Evolutionary conservation across 2,329 filamentous ascomycete genomes (phyloP).

Genomic region (Fusarium domesticum): DNA sequence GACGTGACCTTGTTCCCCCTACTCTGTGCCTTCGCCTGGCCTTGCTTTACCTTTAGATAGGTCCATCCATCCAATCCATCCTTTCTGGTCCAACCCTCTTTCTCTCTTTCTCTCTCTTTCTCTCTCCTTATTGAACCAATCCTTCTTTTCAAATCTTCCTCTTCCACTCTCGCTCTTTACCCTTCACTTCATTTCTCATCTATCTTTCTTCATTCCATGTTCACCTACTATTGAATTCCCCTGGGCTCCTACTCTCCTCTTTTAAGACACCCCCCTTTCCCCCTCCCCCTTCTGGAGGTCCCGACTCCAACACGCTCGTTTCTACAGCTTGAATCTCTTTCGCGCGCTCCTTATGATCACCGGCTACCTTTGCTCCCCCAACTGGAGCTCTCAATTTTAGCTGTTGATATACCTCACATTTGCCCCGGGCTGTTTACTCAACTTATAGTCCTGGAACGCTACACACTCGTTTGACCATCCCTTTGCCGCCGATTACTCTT

Average conservation of each 20-base stretch:
- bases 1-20: conserved; percentile 8
- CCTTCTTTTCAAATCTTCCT: conserved; percentile 7
- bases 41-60: conserved; percentile 24
- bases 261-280: conserved; percentile 1
- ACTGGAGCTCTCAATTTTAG: conserved; percentile 24
- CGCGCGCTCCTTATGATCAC: conserved; percentile 32
- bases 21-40: conserved; percentile 3
- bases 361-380: conserved; percentile 26
- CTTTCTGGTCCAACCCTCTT: conserved; percentile 9
- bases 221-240: neutral
- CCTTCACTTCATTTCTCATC: neutral
- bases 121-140: conserved; percentile 10
- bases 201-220: neutral
- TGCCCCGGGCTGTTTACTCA: conserved; percentile 19
- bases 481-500: conserved; percentile 3
- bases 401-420: conserved; percentile 7
- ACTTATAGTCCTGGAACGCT: conserved; percentile 10
- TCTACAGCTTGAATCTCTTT: conserved; percentile 15
- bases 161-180: conserved; percentile 1
- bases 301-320: conserved; percentile 32
- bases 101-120: conserved; percentile 7
- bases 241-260: conserved; percentile 1
- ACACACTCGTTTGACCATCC: conserved; percentile 14
- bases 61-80: conserved; percentile 10
- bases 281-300: conserved; percentile 18